These are phyloP conservation scores for Saitozyma sp. DNA, from an alignment of 768 basidiomycete species.

Conservation along the genomic window DNA sequence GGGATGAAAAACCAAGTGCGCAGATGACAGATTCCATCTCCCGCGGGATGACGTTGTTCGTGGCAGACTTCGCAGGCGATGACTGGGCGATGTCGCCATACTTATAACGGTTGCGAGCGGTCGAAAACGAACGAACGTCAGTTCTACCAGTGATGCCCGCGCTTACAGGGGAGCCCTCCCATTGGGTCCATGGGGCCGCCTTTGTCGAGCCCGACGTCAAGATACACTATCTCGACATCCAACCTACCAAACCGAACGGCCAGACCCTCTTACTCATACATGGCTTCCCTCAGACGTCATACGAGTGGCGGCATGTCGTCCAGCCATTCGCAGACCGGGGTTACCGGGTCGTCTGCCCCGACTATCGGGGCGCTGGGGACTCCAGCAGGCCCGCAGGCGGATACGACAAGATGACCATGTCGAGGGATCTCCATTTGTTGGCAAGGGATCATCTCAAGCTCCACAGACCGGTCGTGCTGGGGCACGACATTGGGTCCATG, in stretches of 20 bases:
- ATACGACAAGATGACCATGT: slow-evolving; percentile 34
- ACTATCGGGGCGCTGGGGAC: slow-evolving; percentile 32
- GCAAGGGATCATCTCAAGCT: slow-evolving; percentile 22
- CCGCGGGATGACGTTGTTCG: too few relatives aligned
- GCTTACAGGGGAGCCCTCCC: too few relatives aligned
- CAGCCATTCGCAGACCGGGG: slow-evolving; percentile 13
- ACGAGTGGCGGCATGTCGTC: slow-evolving; percentile 29
- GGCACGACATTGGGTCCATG: slow-evolving; percentile 41
- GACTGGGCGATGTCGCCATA: too few relatives aligned
- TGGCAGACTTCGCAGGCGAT: too few relatives aligned
- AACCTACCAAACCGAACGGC: not conserved
- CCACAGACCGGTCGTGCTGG: slow-evolving; percentile 23
- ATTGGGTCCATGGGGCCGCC: too few relatives aligned
- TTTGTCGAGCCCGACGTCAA: slow-evolving; percentile 8
- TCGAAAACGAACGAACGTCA: too few relatives aligned
- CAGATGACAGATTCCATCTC: too few relatives aligned
- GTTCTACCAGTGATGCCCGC: too few relatives aligned
- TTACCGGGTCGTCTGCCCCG: slow-evolving; percentile 25
- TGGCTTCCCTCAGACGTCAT: slow-evolving; percentile 34
- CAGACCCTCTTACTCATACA: slow-evolving; percentile 22
- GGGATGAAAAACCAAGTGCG: too few relatives aligned
- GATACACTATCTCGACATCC: slow-evolving; percentile 5
- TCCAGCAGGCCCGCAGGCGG: slow-evolving; percentile 18
- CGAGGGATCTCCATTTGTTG: slow-evolving; percentile 23
- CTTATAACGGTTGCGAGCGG: too few relatives aligned